Evolutionary conservation across 805 yeast genomes (phyloP).

Genomic region (Metschnikowia similis): DNA sequence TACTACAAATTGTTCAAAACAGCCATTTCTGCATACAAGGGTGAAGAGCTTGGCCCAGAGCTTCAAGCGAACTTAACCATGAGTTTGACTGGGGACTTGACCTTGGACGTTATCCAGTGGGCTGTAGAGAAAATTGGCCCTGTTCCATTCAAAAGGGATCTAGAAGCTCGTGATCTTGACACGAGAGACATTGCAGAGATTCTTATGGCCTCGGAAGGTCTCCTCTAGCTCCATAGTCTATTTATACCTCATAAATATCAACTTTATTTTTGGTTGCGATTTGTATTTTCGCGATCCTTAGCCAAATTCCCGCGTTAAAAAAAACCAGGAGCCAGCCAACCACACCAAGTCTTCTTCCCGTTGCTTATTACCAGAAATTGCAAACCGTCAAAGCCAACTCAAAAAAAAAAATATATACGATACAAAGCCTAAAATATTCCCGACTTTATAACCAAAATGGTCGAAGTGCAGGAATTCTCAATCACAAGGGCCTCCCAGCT

Average conservation of each 20-base stretch:
- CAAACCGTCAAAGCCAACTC: neutral
- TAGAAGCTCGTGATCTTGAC: neutral
- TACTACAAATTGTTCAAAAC: slow-evolving; percentile 6
- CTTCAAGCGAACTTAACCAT: slow-evolving; percentile 2
- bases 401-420: neutral
- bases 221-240: neutral
- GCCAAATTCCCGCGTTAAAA: neutral
- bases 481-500: slow-evolving; percentile 18
- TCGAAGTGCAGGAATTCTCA: slow-evolving; percentile 14
- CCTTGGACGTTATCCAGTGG: neutral
- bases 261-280: neutral
- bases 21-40: neutral
- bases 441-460: slow-evolving; percentile 3
- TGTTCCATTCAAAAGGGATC: slow-evolving; percentile 6
- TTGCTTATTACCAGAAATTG: neutral
- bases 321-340: neutral
- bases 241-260: neutral
- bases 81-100: neutral
- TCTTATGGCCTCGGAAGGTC: slow-evolving; percentile 1
- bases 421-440: neutral
- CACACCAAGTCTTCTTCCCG: neutral
- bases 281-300: neutral
- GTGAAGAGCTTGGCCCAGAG: slow-evolving; percentile 9
- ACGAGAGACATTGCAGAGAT: neutral
- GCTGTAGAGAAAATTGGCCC: slow-evolving; percentile 7